Conservation (phyloP, 495 filamentous ascomycete species). For the Glutinoglossum americanum region DNA sequence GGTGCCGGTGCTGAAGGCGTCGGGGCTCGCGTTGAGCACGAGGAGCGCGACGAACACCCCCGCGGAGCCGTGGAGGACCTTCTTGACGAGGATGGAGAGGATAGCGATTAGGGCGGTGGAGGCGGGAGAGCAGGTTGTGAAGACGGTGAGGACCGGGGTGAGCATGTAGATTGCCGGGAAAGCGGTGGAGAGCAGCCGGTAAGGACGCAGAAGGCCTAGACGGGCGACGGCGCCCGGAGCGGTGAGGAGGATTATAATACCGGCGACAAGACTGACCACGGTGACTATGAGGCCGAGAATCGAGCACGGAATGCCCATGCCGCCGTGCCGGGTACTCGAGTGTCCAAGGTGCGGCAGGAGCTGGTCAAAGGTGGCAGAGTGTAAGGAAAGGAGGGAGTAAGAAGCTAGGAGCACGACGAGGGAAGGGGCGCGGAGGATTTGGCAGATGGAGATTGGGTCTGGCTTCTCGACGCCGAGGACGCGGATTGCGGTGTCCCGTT, state of each 20-base stretch:
- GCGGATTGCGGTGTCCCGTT: conserved; percentile 9
- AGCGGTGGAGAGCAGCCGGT: conserved; percentile 17
- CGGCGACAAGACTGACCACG: conserved; percentile 16
- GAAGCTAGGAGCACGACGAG: conserved; percentile 22
- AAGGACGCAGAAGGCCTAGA: conserved; percentile 20
- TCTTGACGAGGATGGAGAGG: conserved; percentile 20
- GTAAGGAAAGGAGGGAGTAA: conserved; percentile 22
- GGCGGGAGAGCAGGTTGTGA: conserved; percentile 7
- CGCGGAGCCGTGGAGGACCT: conserved; percentile 17
- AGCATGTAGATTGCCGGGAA: conserved; percentile 22
- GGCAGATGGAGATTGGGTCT: conserved; percentile 19
- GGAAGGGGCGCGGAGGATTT: conserved; percentile 22
- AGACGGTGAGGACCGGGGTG: conserved; percentile 16
- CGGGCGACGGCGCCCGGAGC: conserved; percentile 15
- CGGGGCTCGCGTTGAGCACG: conserved; percentile 23
- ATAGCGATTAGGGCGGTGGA: conserved; percentile 15
- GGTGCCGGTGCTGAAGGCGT: conserved; percentile 22
- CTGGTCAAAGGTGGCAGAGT: conserved; percentile 23
- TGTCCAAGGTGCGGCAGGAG: conserved; percentile 25
- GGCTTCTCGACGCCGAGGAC: conserved; percentile 15
- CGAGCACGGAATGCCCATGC: conserved; percentile 23
- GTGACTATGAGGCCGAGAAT: conserved; percentile 19
- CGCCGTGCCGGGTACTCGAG: conserved; percentile 19
- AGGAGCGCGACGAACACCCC: conserved; percentile 21
- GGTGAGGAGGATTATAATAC: conserved; percentile 13